Percentiles rank a stretch among this genome's conserved stretches.
Conservation (phyloP, 805 yeast species). For the Saccharomycopsis selenospora region DNA sequence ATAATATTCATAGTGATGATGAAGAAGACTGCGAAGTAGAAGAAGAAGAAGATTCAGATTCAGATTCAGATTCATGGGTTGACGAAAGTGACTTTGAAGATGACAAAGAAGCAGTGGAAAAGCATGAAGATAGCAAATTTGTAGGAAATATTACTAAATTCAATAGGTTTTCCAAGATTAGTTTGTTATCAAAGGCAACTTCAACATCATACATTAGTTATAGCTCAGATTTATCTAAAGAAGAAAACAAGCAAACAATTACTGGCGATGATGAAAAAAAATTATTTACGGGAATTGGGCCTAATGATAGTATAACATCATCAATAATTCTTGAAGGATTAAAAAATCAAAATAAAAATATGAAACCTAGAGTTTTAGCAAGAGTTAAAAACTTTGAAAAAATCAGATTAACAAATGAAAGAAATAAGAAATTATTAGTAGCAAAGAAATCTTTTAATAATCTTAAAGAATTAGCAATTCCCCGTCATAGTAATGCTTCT, state of each 20-base stretch:
- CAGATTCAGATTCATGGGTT: not conserved
- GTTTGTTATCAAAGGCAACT: slow-evolving; percentile 7
- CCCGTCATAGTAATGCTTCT: not conserved
- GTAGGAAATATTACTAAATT: slow-evolving; percentile 2
- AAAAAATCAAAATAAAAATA: not conserved
- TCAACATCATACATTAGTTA: slow-evolving; percentile 15
- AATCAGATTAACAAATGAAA: slow-evolving; percentile 4
- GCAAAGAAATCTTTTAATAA: not conserved
- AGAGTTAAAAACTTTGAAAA: slow-evolving; percentile 17
- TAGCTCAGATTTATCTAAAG: slow-evolving; percentile 9
- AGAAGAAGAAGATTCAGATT: not conserved
- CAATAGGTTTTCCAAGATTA: slow-evolving; percentile 7
- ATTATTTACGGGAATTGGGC: not conserved
- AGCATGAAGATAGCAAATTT: not conserved
- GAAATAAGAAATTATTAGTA: not conserved
- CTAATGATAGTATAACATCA: not conserved
- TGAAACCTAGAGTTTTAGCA: slow-evolving; percentile 9
- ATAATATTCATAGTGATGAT: slow-evolving; percentile 38
- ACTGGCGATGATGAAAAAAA: not conserved
- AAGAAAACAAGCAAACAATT: not conserved
- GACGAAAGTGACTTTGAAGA: slow-evolving; percentile 1
- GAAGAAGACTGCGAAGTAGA: slow-evolving; percentile 8
- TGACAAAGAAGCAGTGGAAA: not conserved
- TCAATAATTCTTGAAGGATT: not conserved
- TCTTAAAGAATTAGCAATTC: not conserved